A percentile compares a stretch with the other conserved stretches of the same genome.
Evolutionary conservation across 2,329 filamentous ascomycete species (phyloP).

Genomic region (Calonectria pseudoreteaudii): DNA sequence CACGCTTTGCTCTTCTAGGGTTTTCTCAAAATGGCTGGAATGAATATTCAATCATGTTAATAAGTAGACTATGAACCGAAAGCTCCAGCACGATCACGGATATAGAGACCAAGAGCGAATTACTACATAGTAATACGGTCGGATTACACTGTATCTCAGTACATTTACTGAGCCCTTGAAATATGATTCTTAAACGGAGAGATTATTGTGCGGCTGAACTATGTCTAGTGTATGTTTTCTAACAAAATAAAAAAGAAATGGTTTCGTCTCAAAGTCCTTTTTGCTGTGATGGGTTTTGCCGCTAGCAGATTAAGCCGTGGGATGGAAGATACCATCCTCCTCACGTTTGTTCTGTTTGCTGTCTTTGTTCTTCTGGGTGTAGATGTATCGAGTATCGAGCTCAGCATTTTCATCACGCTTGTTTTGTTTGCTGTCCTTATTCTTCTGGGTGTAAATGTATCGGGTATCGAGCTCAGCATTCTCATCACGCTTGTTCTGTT

Average conservation of each 20-base stretch:
- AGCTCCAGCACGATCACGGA: neutral
- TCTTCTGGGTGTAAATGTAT: neutral
- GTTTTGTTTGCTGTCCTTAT: neutral
- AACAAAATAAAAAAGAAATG: neutral
- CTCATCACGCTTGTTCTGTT: neutral
- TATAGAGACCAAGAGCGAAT: neutral
- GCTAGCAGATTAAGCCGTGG: neutral
- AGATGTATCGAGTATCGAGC: neutral
- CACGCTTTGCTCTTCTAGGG: neutral
- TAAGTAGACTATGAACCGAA: neutral
- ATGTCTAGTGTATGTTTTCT: neutral
- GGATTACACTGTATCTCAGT: neutral
- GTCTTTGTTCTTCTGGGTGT: neutral
- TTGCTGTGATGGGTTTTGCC: neutral
- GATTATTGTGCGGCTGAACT: neutral
- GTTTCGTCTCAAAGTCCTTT: neutral
- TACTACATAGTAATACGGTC: neutral
- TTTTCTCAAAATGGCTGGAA: neutral
- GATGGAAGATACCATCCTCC: neutral
- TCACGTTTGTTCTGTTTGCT: neutral
- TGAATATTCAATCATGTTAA: neutral
- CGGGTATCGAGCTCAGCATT: neutral
- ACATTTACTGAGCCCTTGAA: neutral
- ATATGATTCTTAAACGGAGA: neutral
- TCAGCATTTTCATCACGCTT: neutral